phyloP scores from a whole-genome alignment of 352 stramenopile genomes.

The Globisporangium middletonii region DNA sequence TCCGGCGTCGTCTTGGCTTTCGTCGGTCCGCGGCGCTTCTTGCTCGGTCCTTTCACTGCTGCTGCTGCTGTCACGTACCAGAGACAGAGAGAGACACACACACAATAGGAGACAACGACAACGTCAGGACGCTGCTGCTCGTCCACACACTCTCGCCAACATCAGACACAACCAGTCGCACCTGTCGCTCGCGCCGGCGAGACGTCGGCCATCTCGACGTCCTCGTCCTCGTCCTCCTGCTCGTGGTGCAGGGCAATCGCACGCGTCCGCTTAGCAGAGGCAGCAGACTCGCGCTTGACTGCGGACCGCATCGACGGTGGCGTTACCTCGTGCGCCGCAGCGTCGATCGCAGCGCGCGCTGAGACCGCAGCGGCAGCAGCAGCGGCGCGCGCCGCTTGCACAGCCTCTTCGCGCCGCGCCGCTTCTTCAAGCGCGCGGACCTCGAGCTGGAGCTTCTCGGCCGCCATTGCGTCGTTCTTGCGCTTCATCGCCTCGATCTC shows the following conservation, averaged over 20 bases:
- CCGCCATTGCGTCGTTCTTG: slow-evolving; percentile 40
- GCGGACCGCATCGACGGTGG: background rate
- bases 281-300: slow-evolving; percentile 18
- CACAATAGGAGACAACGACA: no score
- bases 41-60: slow-evolving; percentile 32
- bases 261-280: slow-evolving; percentile 37
- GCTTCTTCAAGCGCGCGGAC: slow-evolving; percentile 30
- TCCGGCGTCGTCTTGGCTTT: slow-evolving; percentile 29
- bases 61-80: background rate
- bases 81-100: background rate
- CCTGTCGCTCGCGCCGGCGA: slow-evolving; percentile 14
- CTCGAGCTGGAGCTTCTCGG: slow-evolving; percentile 45
- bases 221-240: slow-evolving; percentile 27
- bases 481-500: slow-evolving; percentile 43
- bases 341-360: slow-evolving; percentile 63
- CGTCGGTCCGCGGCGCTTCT: slow-evolving; percentile 39
- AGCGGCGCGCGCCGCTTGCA: slow-evolving; percentile 52
- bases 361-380: slow-evolving; percentile 59
- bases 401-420: slow-evolving; percentile 50
- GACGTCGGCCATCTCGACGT: slow-evolving; percentile 56
- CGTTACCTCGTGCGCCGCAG: slow-evolving; percentile 37
- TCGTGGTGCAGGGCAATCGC: slow-evolving; percentile 18
- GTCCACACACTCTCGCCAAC: no score
- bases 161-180: no score
- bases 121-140: background rate